Percentiles rank a stretch among this genome's conserved stretches.
Conservation (phyloP, 768 basidiomycete genomes). For the Hydnomerulius pinastri region DNA sequence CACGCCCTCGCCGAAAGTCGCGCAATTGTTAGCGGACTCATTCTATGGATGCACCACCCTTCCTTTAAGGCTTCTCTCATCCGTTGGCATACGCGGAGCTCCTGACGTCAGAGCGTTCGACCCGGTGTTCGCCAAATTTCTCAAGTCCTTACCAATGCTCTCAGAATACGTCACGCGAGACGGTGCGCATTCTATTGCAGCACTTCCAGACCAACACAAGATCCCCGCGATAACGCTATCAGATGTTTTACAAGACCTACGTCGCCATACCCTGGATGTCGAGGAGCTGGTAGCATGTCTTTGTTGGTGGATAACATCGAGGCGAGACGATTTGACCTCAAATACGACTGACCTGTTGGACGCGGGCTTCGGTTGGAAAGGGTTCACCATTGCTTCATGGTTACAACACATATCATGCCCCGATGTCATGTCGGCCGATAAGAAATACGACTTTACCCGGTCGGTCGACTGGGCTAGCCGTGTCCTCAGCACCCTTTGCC, state of each 20-base stretch:
- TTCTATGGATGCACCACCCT: constrained; percentile 70
- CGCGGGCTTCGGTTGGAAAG: constrained; percentile 75
- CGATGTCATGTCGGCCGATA: constrained; percentile 36
- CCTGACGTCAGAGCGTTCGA: constrained; percentile 73
- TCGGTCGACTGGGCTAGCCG: constrained; percentile 78
- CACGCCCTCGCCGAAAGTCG: constrained; percentile 85
- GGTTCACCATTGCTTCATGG: constrained; percentile 74
- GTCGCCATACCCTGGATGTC: constrained; percentile 61
- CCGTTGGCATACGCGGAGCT: constrained; percentile 66
- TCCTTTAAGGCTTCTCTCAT: constrained; percentile 74
- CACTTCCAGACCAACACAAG: constrained; percentile 59
- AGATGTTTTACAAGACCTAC: constrained; percentile 78
- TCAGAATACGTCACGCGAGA: constrained; percentile 54
- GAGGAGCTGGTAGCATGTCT: constrained; percentile 75
- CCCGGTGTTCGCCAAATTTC: constrained; percentile 62
- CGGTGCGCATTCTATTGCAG: constrained; percentile 56
- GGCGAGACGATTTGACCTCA: constrained; percentile 32
- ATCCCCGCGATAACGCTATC: constrained; percentile 73
- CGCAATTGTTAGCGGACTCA: constrained; percentile 62
- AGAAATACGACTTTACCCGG: constrained; percentile 57
- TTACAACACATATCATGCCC: constrained; percentile 61
- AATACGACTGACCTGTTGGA: constrained; percentile 60
- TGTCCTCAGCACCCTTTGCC: constrained; percentile 60
- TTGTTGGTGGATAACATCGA: constrained; percentile 72
- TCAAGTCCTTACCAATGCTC: constrained; percentile 74